Percentiles rank a stretch among this genome's conserved stretches.
These are phyloP conservation scores for Musa balbisiana DNA, from an alignment of 202 grass and related monocot genomes.

Conservation along the genomic window DNA sequence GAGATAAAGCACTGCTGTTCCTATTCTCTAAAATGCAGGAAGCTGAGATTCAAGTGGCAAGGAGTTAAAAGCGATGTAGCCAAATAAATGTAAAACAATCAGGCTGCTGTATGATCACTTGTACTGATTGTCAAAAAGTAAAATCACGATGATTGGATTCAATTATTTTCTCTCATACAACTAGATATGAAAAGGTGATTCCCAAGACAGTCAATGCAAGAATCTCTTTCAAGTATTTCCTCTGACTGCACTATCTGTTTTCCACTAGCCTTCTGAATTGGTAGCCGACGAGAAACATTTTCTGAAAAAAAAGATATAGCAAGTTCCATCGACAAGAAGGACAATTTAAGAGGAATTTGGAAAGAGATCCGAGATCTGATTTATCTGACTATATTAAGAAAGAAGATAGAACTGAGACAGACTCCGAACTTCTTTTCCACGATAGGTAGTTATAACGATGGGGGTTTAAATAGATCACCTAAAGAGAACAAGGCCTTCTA, in stretches of 20 bases:
- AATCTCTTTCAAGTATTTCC: neutral
- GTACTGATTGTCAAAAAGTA: no score
- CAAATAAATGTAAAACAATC: neutral
- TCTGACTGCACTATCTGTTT: neutral
- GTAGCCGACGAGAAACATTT: no score
- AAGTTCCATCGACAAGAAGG: no score
- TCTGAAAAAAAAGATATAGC: no score
- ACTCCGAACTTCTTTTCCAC: neutral
- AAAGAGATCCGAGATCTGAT: no score
- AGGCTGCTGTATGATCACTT: no score
- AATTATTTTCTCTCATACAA: neutral
- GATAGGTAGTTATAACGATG: neutral
- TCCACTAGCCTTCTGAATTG: no score
- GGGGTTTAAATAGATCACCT: neutral
- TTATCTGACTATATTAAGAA: no score
- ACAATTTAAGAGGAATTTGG: no score
- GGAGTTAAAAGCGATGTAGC: neutral
- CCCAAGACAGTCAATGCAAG: neutral
- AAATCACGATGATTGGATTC: neutral
- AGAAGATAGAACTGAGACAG: no score
- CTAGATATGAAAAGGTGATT: neutral
- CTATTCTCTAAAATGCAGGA: constrained; percentile 83
- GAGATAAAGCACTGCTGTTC: constrained; percentile 67
- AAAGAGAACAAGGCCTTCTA: no score
- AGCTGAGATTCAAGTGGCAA: constrained; percentile 32